Base-by-base conservation (phyloP, 1,139 yeast genomes). In the Geotrichum cucujoidarum region DNA sequence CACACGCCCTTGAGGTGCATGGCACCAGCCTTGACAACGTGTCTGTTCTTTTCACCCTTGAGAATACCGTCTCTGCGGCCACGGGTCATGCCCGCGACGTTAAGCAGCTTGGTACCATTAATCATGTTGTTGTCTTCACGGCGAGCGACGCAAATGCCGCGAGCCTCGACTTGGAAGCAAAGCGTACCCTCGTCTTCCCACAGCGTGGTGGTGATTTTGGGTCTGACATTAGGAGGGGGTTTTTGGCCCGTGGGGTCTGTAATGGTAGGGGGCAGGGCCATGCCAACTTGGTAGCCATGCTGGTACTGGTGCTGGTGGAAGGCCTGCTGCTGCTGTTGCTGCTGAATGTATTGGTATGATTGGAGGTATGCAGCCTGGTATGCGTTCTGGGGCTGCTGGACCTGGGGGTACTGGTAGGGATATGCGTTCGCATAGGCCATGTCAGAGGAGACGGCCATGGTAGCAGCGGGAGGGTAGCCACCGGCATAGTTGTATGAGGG, bases 1-100 rank as follows among this genome's bases (percentile, higher is more conserved):
- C 97, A 90, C 38, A 89, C 97, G 47, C 97, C 97, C 69, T 90
- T 90, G 60, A 90, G 74, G 65, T 90, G 95, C 97, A 90, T 90
- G 18, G 95, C 85, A 11, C 97, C 97, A 57, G 90, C 87, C 68
- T 90, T 90, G 50, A 90, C 96, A 44, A 92, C 97, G 64, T 88
- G 94, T 44, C 97, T 74, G 35, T 81, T 79, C 64, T 88, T 86
- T 66, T 90, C 97, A 51, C 86, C 79, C 68, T 89, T 89, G 55
- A 89, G 72, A 54, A 90, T 85, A 8, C 97, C 97, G 66, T 90
- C 97, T 56, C 97, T 75, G 56, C 95, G 82, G 13, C 97, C 97
- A 56, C 97, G 77, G 13, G 97, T 88, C 92, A 92, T 86, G 49
- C 89, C 90, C 8, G 96, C 90, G 24, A 89, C 96, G 64, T 90